Base-by-base conservation (phyloP, 2,329 filamentous ascomycete genomes). In the Zymoseptoria ardabiliae region DNA sequence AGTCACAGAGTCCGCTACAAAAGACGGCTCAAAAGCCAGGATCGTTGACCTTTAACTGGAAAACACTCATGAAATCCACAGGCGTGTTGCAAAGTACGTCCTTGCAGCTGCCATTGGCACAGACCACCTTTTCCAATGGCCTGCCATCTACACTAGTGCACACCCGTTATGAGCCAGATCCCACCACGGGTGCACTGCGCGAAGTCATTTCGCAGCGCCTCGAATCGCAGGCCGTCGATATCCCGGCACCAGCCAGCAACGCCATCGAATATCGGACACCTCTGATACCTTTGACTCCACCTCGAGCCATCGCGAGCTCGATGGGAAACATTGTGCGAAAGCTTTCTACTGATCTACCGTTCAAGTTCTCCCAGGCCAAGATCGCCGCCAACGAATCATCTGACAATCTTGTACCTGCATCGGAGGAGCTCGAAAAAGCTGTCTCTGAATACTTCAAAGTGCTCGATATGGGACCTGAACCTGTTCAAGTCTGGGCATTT, bases 251-350 rank as follows among this genome's bases (percentile, higher is more conserved):
- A 3, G 3, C 11, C 19, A 22, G 50, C 8, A 35, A 35, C 19
- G 23, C 21, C n/a, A 23, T 58, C 4, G 41, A 4, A 13, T 57
- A 59, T 23, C 49, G 45, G 50, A 64, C 58, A 45, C 72, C 74
- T 3, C 66, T 72, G n/a, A 63, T 79, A 10, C 78, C 87, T 0
- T 73, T 92, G 2, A 72, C 85, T 10, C 83, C 87, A 1, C 71
- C 92, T 17, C 82, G 88, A 19, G 76, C 74, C 53, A 85, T 94
- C 41, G 75, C 80, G 1, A 81, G 83, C 45, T 85, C 85, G 41
- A 84, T 92, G 68, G 90, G 90, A 3, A 95, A 95, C 72, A 93
- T 95, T 58, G 78, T 94, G 21, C 83, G 87, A 30, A 81, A 83
- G 50, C 21, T 56, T 48, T 55, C 55, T 13, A 28, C 21, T 19